A percentile compares a stretch with the other conserved stretches of the same genome.
These are phyloP conservation scores for Crithidia sp. DNA, from an alignment of 208 protist species.

Conservation along the genomic window DNA sequence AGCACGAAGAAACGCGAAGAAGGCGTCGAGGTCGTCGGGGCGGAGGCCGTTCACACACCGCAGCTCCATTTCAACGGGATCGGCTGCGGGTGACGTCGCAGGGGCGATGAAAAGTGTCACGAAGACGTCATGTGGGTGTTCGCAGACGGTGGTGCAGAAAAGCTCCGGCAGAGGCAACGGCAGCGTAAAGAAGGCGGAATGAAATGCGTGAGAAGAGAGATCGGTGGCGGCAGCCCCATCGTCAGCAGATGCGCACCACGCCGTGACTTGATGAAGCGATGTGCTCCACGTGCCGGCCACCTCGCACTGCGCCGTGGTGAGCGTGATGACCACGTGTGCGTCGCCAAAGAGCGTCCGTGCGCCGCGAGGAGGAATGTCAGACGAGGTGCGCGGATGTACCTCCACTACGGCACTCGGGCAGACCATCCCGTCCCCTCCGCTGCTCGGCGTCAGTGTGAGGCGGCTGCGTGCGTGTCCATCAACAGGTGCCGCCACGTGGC, in stretches of 20 bases:
- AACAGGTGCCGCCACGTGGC: background rate
- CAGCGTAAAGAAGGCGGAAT: conserved; percentile 37
- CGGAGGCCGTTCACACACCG: conserved; percentile 24
- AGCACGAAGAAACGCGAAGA: conserved; percentile 32
- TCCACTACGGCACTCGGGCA: conserved; percentile 2
- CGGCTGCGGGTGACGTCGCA: background rate
- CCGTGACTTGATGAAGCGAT: background rate
- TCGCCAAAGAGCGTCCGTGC: conserved; percentile 7
- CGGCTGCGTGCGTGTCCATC: background rate
- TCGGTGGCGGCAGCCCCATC: background rate
- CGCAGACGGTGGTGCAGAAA: conserved; percentile 55
- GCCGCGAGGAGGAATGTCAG: background rate
- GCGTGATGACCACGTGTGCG: conserved; percentile 14
- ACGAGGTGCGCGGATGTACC: background rate
- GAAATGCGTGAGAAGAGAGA: conserved; percentile 25
- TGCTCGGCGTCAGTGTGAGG: conserved; percentile 16
- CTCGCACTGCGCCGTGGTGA: background rate
- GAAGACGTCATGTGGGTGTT: conserved; percentile 45
- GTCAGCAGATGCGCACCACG: background rate
- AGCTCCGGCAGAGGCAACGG: conserved; percentile 41
- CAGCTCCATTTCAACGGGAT: conserved; percentile 68
- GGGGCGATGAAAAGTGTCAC: conserved; percentile 53
- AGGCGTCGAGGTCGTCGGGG: conserved; percentile 14
- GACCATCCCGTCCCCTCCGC: background rate
- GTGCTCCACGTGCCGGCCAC: background rate